These are phyloP conservation scores for Moelleriella libera DNA, from an alignment of 2,329 filamentous ascomycete species.

Conservation along the genomic window DNA sequence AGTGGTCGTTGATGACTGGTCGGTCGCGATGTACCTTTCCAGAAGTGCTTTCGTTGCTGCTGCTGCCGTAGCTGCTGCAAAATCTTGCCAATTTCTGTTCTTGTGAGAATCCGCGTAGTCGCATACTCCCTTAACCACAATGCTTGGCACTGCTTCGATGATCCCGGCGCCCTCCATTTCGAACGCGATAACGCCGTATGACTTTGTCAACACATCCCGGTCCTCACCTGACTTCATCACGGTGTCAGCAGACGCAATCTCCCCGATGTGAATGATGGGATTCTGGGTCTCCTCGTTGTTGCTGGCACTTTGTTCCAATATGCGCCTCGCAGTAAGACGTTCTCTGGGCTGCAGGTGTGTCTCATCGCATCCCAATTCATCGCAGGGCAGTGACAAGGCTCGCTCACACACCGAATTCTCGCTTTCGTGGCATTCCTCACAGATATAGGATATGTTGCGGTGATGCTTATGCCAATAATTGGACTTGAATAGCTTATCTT, in stretches of 20 bases:
- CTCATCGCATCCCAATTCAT: conserved; percentile 5
- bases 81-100: conserved; percentile 20
- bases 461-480: conserved; percentile 18
- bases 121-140: conserved; percentile 22
- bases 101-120: conserved; percentile 27
- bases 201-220: conserved; percentile 18
- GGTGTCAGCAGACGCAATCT: conserved; percentile 22
- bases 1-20: background rate
- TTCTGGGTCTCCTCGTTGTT: conserved; percentile 4
- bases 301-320: conserved; percentile 1
- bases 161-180: conserved; percentile 21
- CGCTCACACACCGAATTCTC: conserved; percentile 3
- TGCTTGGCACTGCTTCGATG: conserved; percentile 16
- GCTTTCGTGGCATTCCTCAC: conserved; percentile 1
- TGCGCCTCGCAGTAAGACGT: conserved; percentile 4
- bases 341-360: conserved; percentile 15
- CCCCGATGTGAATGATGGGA: conserved; percentile 18
- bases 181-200: conserved; percentile 13
- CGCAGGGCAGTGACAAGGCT: conserved; percentile 4
- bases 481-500: conserved; percentile 16
- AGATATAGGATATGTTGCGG: background rate
- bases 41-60: conserved; percentile 5
- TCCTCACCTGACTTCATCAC: conserved; percentile 22
- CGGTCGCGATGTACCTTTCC: background rate
- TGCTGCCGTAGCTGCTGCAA: conserved; percentile 21